Percentiles rank a stretch among this genome's conserved stretches.
These are phyloP conservation scores for Raphanus hybrid DNA, from an alignment of 441 rosid species.

Conservation along the genomic window DNA sequence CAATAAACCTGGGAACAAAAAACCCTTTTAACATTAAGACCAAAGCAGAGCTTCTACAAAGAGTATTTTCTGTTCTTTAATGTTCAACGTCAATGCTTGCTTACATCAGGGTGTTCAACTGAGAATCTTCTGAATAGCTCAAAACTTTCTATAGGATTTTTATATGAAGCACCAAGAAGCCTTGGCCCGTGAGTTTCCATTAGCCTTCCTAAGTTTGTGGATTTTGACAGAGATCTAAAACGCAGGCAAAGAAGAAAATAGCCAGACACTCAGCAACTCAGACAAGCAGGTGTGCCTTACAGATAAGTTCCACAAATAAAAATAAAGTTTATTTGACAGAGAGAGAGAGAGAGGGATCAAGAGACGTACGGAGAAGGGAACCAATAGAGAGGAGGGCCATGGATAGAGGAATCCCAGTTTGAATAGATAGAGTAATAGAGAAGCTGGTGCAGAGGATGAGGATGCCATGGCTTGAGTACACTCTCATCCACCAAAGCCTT, in stretches of 20 bases:
- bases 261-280: not conserved
- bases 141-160: conserved; percentile 76
- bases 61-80: not conserved
- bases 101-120: conserved; percentile 69
- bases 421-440: conserved; percentile 72
- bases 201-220: conserved; percentile 65
- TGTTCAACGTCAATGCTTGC: not conserved
- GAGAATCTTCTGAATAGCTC: conserved; percentile 65
- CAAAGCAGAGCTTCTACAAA: conserved; percentile 18
- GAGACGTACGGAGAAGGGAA: conserved; percentile 74
- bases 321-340: conserved; percentile 1
- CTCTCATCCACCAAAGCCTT: conserved; percentile 47
- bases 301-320: too few relatives aligned
- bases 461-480: conserved; percentile 71
- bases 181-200: conserved; percentile 74
- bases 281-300: not conserved
- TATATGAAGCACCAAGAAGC: conserved; percentile 68
- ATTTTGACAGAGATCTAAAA: conserved; percentile 56
- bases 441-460: conserved; percentile 73
- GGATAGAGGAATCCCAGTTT: conserved; percentile 65
- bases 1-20: conserved; percentile 88
- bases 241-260: conserved; percentile 4
- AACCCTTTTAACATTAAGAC: too few relatives aligned
- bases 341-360: not conserved
- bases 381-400: conserved; percentile 89